These are phyloP conservation scores for Phytophthora agathidicida DNA, from an alignment of 352 stramenopile species.

Conservation along the genomic window DNA sequence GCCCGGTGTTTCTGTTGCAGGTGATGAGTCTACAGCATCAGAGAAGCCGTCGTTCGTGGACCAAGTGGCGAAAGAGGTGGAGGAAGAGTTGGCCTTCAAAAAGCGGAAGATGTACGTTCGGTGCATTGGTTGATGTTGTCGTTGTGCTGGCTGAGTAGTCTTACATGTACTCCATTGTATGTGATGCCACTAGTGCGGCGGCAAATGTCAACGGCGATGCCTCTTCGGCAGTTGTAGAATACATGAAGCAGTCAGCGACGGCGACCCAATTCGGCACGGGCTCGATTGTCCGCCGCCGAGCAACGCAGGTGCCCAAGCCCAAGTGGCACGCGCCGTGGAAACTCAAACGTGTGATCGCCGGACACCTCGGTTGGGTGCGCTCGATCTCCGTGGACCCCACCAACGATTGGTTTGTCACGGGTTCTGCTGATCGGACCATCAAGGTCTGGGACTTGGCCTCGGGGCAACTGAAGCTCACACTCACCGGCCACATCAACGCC, in stretches of 20 bases:
- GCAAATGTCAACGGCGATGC: constrained; percentile 27
- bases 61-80: constrained; percentile 62
- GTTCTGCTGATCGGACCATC: constrained; percentile 97
- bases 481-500: constrained; percentile 99
- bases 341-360: constrained; percentile 95
- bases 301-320: constrained; percentile 93
- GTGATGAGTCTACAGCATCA: constrained; percentile 6
- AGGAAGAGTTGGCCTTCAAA: constrained; percentile 49
- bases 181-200: constrained; percentile 16
- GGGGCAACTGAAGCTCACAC: constrained; percentile 97
- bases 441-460: constrained; percentile 98
- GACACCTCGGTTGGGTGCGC: constrained; percentile 97
- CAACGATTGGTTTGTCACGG: constrained; percentile 99
- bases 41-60: constrained; percentile 50
- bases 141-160: not conserved
- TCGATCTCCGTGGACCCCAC: constrained; percentile 97
- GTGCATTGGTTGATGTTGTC: not conserved
- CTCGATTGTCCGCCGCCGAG: constrained; percentile 78
- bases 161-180: constrained; percentile 9
- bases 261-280: constrained; percentile 58
- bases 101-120: constrained; percentile 53
- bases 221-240: constrained; percentile 57
- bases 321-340: constrained; percentile 99
- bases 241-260: constrained; percentile 60
- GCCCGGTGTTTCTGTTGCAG: constrained; percentile 24